Conservation (phyloP, 805 yeast genomes). For the Vanderwaltozyma verrucispora region DNA sequence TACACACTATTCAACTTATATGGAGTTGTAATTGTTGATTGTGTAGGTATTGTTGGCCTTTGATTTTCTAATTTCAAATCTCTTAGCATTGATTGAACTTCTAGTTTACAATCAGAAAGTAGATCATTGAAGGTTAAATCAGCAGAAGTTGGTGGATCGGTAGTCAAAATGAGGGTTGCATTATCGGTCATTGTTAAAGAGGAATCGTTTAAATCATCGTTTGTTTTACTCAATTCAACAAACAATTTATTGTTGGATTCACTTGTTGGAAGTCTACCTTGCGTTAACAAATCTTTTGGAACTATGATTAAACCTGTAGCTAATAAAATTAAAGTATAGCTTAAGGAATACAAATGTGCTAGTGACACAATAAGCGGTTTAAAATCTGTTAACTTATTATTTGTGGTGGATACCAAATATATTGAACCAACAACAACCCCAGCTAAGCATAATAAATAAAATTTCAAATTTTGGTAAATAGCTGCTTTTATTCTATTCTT, state of each 20-base stretch:
- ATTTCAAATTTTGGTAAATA: constrained; percentile 20
- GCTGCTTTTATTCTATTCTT: constrained; percentile 15
- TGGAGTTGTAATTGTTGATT: constrained; percentile 7
- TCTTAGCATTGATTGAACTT: constrained; percentile 15
- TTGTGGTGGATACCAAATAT: constrained; percentile 18
- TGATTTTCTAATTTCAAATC: constrained; percentile 6
- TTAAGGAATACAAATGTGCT: constrained; percentile 25
- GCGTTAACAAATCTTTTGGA: constrained; percentile 17
- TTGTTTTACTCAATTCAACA: constrained; percentile 23
- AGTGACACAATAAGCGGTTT: constrained; percentile 25
- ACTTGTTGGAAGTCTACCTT: constrained; percentile 7
- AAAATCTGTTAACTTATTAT: constrained; percentile 16
- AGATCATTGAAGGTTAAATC: constrained; percentile 18
- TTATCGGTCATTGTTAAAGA: constrained; percentile 20
- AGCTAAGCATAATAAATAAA: constrained; percentile 18
- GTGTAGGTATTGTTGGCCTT: neutral
- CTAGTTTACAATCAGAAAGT: constrained; percentile 20
- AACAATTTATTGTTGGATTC: constrained; percentile 16
- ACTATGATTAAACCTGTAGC: constrained; percentile 22
- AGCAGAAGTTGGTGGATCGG: constrained; percentile 12
- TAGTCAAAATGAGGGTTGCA: constrained; percentile 16
- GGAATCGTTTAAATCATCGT: constrained; percentile 25
- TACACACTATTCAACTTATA: constrained; percentile 19
- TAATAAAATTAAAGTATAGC: constrained; percentile 20
- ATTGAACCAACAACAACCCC: constrained; percentile 18